phyloP scores from a whole-genome alignment of 257 asterid species.

The Coffea eugenioides region DNA sequence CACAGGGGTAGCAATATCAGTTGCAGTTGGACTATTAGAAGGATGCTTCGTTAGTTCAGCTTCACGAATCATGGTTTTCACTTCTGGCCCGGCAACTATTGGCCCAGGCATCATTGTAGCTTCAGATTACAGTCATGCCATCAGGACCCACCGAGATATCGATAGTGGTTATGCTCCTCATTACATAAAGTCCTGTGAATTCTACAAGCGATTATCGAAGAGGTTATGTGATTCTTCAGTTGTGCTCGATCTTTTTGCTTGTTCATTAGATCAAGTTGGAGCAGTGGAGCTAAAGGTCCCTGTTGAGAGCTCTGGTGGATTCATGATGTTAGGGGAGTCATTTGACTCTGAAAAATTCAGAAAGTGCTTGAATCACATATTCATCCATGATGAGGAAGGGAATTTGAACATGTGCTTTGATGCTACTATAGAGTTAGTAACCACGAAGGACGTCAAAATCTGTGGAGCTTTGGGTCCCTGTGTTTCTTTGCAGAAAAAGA shows the following conservation, averaged over 20 bases:
- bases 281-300: slow-evolving; percentile 77
- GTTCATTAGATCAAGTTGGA: slow-evolving; percentile 96
- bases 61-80: slow-evolving; percentile 88
- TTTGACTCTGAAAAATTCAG: slow-evolving; percentile 78
- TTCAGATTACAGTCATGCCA: slow-evolving; percentile 55
- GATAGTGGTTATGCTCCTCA: slow-evolving; percentile 50
- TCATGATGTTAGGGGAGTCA: slow-evolving; percentile 83
- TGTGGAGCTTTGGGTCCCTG: slow-evolving; percentile 96
- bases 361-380: slow-evolving; percentile 67
- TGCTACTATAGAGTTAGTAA: slow-evolving; percentile 78
- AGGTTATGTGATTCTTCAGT: slow-evolving; percentile 73
- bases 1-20: slow-evolving; percentile 86
- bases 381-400: slow-evolving; percentile 55
- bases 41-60: slow-evolving; percentile 71
- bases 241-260: slow-evolving; percentile 89
- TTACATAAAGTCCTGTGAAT: slow-evolving; percentile 53
- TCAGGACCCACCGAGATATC: slow-evolving; percentile 83
- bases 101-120: slow-evolving; percentile 84
- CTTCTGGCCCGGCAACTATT: slow-evolving; percentile 88
- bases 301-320: slow-evolving; percentile 79
- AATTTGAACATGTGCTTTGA: slow-evolving; percentile 73
- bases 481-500: slow-evolving; percentile 52
- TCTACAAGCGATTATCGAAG: slow-evolving; percentile 63
- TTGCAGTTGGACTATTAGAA: slow-evolving; percentile 86
- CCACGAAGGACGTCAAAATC: slow-evolving; percentile 72